phyloP scores from a whole-genome alignment of 768 basidiomycete species.

The Suillus ampliporus region DNA sequence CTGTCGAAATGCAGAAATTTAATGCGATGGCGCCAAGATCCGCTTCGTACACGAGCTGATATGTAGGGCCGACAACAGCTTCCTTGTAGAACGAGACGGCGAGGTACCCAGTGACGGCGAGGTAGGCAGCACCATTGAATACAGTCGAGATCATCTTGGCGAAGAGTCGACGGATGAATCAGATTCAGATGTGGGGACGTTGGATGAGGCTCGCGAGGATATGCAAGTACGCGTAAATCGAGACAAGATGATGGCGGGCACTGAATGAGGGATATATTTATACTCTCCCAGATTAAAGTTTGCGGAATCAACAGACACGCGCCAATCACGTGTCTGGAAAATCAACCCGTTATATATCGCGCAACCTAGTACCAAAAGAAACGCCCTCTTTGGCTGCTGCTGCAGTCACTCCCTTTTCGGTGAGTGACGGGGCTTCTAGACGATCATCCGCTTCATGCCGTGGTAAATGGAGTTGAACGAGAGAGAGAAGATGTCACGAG shows the following conservation, averaged over 20 bases:
- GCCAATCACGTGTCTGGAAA: neutral
- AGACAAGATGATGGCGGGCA: no score
- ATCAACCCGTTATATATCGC: neutral
- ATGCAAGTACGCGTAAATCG: neutral
- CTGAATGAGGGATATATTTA: no score
- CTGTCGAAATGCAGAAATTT: neutral
- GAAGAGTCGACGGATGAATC: no score
- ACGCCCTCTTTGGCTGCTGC: slow-evolving; percentile 20
- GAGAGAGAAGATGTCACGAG: slow-evolving; percentile 57
- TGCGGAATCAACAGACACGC: neutral
- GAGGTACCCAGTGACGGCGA: neutral
- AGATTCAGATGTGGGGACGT: no score
- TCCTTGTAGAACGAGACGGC: neutral
- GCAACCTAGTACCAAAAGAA: neutral
- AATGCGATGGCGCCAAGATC: neutral
- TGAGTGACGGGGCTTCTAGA: slow-evolving; percentile 38
- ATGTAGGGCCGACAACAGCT: no score
- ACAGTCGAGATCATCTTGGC: neutral
- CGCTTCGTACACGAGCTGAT: neutral
- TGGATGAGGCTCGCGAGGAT: no score
- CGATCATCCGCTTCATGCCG: slow-evolving; percentile 7
- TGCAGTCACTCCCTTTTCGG: slow-evolving; percentile 24
- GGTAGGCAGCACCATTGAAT: neutral
- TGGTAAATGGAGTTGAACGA: slow-evolving; percentile 41
- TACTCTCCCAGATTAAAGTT: no score